These are phyloP conservation scores for Monilinia fructicola DNA, from an alignment of 2,329 filamentous ascomycete species.

Conservation along the genomic window DNA sequence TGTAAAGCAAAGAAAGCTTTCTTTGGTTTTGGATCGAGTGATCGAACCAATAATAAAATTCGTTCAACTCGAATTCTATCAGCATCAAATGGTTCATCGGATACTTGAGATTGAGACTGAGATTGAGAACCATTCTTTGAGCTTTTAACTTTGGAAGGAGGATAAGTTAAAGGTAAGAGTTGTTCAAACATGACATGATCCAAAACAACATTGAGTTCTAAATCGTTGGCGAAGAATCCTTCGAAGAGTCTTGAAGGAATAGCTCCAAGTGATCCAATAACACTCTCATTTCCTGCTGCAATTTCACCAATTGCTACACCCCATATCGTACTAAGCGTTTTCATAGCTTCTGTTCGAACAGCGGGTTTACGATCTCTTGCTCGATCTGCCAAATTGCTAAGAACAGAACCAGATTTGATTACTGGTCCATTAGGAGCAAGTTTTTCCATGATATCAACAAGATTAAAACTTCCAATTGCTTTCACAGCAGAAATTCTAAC, in stretches of 20 bases:
- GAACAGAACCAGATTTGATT: slow-evolving; percentile 71
- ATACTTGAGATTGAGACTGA: slow-evolving; percentile 49
- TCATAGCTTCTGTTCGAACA: slow-evolving; percentile 85
- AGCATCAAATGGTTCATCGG: slow-evolving; percentile 55
- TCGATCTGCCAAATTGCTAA: slow-evolving; percentile 80
- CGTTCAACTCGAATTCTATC: slow-evolving; percentile 81
- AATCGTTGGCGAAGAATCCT: slow-evolving; percentile 85
- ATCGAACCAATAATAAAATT: slow-evolving; percentile 77
- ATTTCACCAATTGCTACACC: slow-evolving; percentile 90
- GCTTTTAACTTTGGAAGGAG: slow-evolving; percentile 62
- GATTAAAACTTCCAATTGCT: slow-evolving; percentile 76
- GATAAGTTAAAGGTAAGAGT: slow-evolving; percentile 85
- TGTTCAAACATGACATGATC: slow-evolving; percentile 85
- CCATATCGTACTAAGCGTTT: slow-evolving; percentile 82
- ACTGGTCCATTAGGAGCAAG: slow-evolving; percentile 75
- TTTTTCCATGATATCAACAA: slow-evolving; percentile 78
- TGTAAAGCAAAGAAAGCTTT: slow-evolving; percentile 88
- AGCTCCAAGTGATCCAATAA: slow-evolving; percentile 71
- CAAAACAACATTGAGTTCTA: slow-evolving; percentile 78
- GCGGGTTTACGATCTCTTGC: slow-evolving; percentile 81
- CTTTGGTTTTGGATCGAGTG: slow-evolving; percentile 74
- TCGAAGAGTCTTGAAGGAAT: slow-evolving; percentile 86
- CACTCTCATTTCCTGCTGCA: slow-evolving; percentile 74
- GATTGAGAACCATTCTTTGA: slow-evolving; percentile 57
- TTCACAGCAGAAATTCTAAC: slow-evolving; percentile 88